Base-by-base conservation (phyloP, 805 yeast species). In the Tetrapisispora fleetii region DNA sequence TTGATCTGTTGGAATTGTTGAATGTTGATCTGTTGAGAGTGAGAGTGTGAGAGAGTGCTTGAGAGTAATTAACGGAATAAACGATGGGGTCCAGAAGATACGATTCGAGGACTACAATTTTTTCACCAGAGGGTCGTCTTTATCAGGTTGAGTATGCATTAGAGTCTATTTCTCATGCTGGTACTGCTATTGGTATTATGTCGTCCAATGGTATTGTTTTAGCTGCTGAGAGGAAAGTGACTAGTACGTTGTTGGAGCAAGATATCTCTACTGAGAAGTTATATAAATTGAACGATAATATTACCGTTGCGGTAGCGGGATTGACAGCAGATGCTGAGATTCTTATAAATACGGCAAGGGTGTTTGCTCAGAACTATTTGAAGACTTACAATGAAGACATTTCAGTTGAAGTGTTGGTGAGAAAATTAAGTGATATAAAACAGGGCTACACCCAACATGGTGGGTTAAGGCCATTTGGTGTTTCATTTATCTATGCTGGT, bases 381-480 rank as follows among this genome's bases (percentile, higher is more conserved):
- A 82, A 86, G 66, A 79, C 85, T 17, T 93, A 89, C 68, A 85
- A 85, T 63, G 96, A 89, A 68, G 89, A 89, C 53, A 85, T 91
- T 45, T 97, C 97, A n/a, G 85, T 91, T 50, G 97, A 89, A 67
- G 75, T 82, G 48, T 78, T 93, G 54, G 96, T 93, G 54, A 86
- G 87, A 63, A 76, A 84, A 54, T 75, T 93, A 54, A 89, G 97
- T 71, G 95, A 93, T 68, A 78, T 87, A 53, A 93, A 93, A 68
- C 99, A 93, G 67, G 96, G 98, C 11, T 93, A 93, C 68, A 93
- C 99, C 8, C 99, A 93, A 68, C 95, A 86, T 64, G 99, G 99
- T 64, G 99, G 99, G 36, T 77, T 93, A 61, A 83, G 99, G 68
- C 99, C 99, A 19, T 93, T 89, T 66, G 99, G 99, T 61, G 99